A percentile compares a stretch with the other conserved stretches of the same genome.
These are phyloP conservation scores for Penicillium tannophilum DNA, from an alignment of 495 filamentous ascomycete genomes.

Conservation along the genomic window DNA sequence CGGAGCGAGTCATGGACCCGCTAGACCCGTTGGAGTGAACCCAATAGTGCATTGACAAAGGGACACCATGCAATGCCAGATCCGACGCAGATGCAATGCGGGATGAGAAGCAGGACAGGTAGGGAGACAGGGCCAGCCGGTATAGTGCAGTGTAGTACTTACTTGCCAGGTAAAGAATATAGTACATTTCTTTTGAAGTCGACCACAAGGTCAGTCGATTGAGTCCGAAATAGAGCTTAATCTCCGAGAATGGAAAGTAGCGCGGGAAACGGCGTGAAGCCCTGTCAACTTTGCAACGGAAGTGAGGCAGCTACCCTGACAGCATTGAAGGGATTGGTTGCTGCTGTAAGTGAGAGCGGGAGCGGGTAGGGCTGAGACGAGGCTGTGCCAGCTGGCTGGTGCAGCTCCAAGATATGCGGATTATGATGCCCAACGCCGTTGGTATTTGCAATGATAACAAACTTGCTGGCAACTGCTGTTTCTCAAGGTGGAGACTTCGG, in stretches of 20 bases:
- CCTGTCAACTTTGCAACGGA: slow-evolving; percentile 32
- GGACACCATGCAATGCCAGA: background rate
- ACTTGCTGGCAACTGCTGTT: slow-evolving; percentile 3
- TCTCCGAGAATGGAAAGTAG: slow-evolving; percentile 22
- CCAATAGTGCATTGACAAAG: background rate
- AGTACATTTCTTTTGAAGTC: slow-evolving; percentile 52
- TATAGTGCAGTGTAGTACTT: slow-evolving; percentile 32
- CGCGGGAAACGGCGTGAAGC: slow-evolving; percentile 14
- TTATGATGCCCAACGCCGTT: slow-evolving; percentile 23
- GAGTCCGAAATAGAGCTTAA: background rate
- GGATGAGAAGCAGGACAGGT: background rate
- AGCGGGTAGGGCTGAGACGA: slow-evolving; percentile 27
- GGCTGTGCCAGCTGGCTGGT: slow-evolving; percentile 12
- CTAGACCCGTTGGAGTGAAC: background rate
- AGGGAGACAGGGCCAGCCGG: background rate
- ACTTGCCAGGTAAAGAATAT: slow-evolving; percentile 71
- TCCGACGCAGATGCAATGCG: slow-evolving; percentile 1
- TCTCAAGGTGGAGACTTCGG: background rate
- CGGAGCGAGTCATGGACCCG: background rate
- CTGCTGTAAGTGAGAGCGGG: slow-evolving; percentile 2
- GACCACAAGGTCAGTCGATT: background rate
- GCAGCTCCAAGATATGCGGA: slow-evolving; percentile 28
- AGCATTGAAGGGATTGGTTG: slow-evolving; percentile 35
- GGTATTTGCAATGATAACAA: background rate
- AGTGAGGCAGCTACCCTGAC: slow-evolving; percentile 34